Base-by-base conservation (phyloP, 768 basidiomycete genomes). In the Amanita phalloides region DNA sequence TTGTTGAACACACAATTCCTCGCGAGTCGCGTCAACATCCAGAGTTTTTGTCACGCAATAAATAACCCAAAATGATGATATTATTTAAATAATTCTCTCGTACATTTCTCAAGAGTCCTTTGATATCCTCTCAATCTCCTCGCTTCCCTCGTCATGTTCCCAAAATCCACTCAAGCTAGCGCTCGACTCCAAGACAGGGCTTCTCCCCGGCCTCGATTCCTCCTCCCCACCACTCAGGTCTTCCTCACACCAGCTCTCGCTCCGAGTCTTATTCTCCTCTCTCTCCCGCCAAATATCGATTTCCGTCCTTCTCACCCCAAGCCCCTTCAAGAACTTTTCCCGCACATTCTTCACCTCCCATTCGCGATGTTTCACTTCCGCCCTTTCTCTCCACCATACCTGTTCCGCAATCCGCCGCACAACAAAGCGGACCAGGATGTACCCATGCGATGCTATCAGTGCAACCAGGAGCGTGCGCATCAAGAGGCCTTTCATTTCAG, bases 361-460 rank as follows among this genome's bases (percentile, higher is more conserved):
- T 57, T 82, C 76, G 37, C 75, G 67, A 58, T 76, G 73, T 51
- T 71, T 71, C 55, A 81, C 79, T 63, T 90, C 92, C 38, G 68
- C 64, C 53, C 84, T 84, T 1, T 79, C 82, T 45, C 75, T 72
- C 92, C 91, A 95, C 55, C 86, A 67, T n/a, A 84, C 66, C 59
- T 81, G 75, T 65, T 88, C 82, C 20, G 93, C 72, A 28, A 90
- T 58, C 58, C 82, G 86, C 20, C 86, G 70, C 35, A 91, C 78
- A 11, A 74, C 53, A 4, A 69, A 70, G 10, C 83, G 76, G 42
- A 89, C 60, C 35, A 91, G 55, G 53, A 92, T 70, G 67, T 84
- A 95, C n/a, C 76, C 85, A 64, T 98, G 95, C 42, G 84, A 87
- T n/a, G 91, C 83, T 3, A 79, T 75, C 37, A 97, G 75, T 1